A percentile compares a stretch with the other conserved stretches of the same genome.
Evolutionary conservation across 345 rosid species (phyloP).

Genomic region (Populus pruinosa): DNA sequence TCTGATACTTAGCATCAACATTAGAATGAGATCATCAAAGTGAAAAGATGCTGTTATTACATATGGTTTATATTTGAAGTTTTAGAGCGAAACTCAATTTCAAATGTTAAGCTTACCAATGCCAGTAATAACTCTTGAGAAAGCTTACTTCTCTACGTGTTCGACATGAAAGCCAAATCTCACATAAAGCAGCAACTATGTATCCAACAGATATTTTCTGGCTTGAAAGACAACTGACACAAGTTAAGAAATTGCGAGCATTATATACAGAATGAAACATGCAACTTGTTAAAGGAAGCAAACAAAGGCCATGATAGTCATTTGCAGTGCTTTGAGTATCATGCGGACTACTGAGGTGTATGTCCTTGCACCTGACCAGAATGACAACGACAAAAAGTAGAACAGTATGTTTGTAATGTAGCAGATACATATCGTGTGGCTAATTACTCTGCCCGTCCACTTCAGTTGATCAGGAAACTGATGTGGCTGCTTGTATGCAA

Average conservation of each 20-base stretch:
- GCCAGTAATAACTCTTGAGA: conserved; percentile 33
- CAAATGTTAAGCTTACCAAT: conserved; percentile 30
- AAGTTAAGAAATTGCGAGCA: conserved; percentile 7
- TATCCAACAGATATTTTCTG: conserved; percentile 53
- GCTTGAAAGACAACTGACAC: conserved; percentile 21
- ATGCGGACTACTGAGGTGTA: background rate
- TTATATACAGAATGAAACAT: background rate
- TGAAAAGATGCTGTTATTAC: background rate
- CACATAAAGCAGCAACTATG: conserved; percentile 39
- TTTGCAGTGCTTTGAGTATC: background rate
- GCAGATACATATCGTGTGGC: background rate
- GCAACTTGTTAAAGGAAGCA: background rate
- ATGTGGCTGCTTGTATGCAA: too few species aligned
- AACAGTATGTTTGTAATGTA: background rate
- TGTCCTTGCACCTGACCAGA: background rate
- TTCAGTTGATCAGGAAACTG: background rate
- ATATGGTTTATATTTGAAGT: background rate
- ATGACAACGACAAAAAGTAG: background rate
- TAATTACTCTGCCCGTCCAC: background rate
- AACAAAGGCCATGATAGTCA: background rate
- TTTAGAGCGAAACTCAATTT: background rate
- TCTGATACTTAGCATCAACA: background rate
- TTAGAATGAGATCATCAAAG: background rate
- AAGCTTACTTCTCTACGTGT: conserved; percentile 12
- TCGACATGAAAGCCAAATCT: conserved; percentile 43